A percentile compares a stretch with the other conserved stretches of the same genome.
Evolutionary conservation across 768 basidiomycete species (phyloP).

Genomic region (Gymnopilus dilepis): DNA sequence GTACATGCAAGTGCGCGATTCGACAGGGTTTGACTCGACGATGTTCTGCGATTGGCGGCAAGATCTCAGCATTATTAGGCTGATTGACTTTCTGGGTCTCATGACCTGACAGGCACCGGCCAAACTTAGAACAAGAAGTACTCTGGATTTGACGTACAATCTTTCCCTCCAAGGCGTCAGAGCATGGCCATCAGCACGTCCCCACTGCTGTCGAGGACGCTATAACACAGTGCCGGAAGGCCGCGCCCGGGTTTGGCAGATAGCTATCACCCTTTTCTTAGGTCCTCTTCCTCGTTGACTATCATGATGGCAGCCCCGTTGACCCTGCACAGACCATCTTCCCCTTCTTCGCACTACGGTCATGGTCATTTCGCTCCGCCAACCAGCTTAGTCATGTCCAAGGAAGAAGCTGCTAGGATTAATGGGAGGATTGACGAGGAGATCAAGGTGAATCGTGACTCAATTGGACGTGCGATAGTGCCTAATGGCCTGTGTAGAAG

Average conservation of each 20-base stretch:
- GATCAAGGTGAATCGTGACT: constrained; percentile 43
- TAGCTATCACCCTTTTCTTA: constrained; percentile 25
- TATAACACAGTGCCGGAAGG: constrained; percentile 21
- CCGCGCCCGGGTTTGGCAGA: constrained; percentile 17
- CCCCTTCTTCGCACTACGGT: constrained; percentile 10
- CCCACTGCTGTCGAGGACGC: constrained; percentile 26
- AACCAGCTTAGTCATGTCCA: constrained; percentile 18
- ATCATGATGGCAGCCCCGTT: constrained; percentile 23
- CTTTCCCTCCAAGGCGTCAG: constrained; percentile 24
- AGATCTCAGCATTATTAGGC: constrained; percentile 13
- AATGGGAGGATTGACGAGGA: constrained; percentile 64
- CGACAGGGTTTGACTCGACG: no score
- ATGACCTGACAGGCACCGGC: constrained; percentile 15
- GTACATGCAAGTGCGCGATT: neutral
- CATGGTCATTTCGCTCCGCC: constrained; percentile 18
- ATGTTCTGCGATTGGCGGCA: constrained; percentile 7
- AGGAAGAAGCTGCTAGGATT: constrained; percentile 47
- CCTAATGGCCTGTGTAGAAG: constrained; percentile 32
- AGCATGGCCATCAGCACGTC: constrained; percentile 16
- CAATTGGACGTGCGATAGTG: neutral
- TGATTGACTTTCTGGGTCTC: constrained; percentile 17
- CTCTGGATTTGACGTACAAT: constrained; percentile 22
- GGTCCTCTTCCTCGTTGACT: constrained; percentile 11
- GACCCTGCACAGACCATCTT: constrained; percentile 11
- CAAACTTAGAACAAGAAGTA: constrained; percentile 22